A percentile compares a stretch with the other conserved stretches of the same genome.
Conservation (phyloP, 2,329 filamentous ascomycete species). For the Alternaria arborescens region DNA sequence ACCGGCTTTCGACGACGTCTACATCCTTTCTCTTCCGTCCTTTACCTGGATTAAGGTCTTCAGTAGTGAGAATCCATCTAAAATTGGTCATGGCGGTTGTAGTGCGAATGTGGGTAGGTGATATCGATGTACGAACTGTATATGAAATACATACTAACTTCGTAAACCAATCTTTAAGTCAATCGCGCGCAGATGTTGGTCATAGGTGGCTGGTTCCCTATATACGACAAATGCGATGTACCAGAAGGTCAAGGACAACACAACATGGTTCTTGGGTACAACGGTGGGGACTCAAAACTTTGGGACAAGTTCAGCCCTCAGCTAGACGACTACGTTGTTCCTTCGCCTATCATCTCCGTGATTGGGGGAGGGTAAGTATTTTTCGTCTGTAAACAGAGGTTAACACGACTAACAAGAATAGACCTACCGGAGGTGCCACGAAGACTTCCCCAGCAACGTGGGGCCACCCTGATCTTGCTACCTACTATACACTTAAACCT, state of each 20-base stretch:
- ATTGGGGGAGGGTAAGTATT: constrained; percentile 53
- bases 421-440: constrained; percentile 63
- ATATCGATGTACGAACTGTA: not conserved
- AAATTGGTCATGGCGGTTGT: constrained; percentile 63
- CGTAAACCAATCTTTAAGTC: constrained; percentile 33
- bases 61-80: constrained; percentile 36
- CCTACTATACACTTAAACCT: constrained; percentile 64
- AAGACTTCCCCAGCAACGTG: constrained; percentile 61
- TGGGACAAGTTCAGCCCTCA: constrained; percentile 64
- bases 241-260: constrained; percentile 64
- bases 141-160: not conserved
- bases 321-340: constrained; percentile 64
- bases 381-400: not conserved
- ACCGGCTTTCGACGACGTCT: constrained; percentile 68
- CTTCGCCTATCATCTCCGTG: constrained; percentile 58
- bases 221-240: constrained; percentile 61
- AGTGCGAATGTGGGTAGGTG: constrained; percentile 60
- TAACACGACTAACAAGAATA: constrained; percentile 35
- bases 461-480: constrained; percentile 59
- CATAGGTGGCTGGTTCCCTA: constrained; percentile 66
- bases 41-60: constrained; percentile 70
- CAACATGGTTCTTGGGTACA: constrained; percentile 63
- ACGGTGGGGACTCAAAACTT: constrained; percentile 55
- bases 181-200: constrained; percentile 68
- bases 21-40: constrained; percentile 68